Evolutionary conservation across 177 flowering plant species (phyloP).

Genomic region (Vitis hybrid): DNA sequence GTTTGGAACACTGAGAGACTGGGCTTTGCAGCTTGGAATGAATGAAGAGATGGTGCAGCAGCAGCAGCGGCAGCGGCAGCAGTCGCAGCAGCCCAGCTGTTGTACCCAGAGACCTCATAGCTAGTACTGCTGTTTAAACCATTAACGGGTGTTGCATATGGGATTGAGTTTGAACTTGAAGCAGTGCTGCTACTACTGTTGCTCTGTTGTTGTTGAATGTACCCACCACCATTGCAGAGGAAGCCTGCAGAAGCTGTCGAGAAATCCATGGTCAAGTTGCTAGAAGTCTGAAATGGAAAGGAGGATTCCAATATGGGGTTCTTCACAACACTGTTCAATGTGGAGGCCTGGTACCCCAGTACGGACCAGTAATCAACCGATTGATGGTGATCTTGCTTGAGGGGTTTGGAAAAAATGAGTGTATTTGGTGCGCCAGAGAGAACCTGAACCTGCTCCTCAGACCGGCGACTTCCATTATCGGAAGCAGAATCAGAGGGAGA

Average conservation of each 20-base stretch:
- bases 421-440: conserved; percentile 10
- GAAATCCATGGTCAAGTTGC: conserved; percentile 33
- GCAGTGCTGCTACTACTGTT: background rate
- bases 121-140: conserved; percentile 18
- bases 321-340: conserved; percentile 12
- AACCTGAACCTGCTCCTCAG: conserved; percentile 20
- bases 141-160: conserved; percentile 25
- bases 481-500: conserved; percentile 33
- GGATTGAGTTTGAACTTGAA: conserved; percentile 14
- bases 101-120: conserved; percentile 30
- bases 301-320: conserved; percentile 4
- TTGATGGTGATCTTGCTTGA: conserved; percentile 31
- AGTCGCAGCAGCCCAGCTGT: conserved; percentile 28
- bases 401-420: conserved; percentile 31
- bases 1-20: conserved; percentile 62
- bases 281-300: conserved; percentile 10
- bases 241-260: conserved; percentile 14
- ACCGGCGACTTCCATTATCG: conserved; percentile 20
- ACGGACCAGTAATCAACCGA: conserved; percentile 35
- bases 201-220: conserved; percentile 19
- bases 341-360: conserved; percentile 29
- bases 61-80: no score
- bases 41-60: conserved; percentile 38
- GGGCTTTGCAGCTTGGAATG: conserved; percentile 50
- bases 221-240: conserved; percentile 21